These are phyloP conservation scores for Leccinum truebloodii DNA, from an alignment of 768 basidiomycete species.

Conservation along the genomic window DNA sequence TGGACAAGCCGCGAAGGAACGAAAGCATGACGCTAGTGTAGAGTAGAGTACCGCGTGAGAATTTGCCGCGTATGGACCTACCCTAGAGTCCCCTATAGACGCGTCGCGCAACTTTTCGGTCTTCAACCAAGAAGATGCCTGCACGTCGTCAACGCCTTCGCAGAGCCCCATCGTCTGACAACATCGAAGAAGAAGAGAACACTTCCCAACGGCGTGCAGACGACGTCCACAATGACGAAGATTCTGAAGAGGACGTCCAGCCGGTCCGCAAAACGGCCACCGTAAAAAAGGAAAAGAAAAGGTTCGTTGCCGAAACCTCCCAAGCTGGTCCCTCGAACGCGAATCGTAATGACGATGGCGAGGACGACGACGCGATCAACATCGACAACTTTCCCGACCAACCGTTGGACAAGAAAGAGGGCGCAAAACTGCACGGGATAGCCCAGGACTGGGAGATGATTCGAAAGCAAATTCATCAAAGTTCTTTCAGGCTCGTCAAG, in stretches of 20 bases:
- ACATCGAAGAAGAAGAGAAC: conserved; percentile 57
- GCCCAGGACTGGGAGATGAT: conserved; percentile 63
- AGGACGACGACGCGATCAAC: conserved; percentile 56
- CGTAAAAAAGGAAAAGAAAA: conserved; percentile 34
- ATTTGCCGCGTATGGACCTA: conserved; percentile 27
- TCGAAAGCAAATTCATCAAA: conserved; percentile 46
- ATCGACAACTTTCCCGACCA: conserved; percentile 64
- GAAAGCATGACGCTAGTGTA: conserved; percentile 27
- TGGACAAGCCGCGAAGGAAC: conserved; percentile 22
- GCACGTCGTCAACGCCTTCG: conserved; percentile 41
- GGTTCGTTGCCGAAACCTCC: not conserved
- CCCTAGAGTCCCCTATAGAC: conserved; percentile 28
- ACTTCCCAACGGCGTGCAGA: conserved; percentile 45
- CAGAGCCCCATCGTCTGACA: conserved; percentile 53
- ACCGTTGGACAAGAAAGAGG: conserved; percentile 57
- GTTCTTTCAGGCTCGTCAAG: conserved; percentile 45
- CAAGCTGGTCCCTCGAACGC: conserved; percentile 28
- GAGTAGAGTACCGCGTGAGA: conserved; percentile 4
- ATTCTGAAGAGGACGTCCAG: conserved; percentile 43
- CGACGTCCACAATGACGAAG: conserved; percentile 28
- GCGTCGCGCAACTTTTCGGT: conserved; percentile 20
- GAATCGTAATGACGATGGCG: conserved; percentile 35
- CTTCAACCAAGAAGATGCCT: conserved; percentile 34
- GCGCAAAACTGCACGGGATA: conserved; percentile 54
- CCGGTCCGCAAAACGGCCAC: conserved; percentile 32